Percentiles rank a stretch among this genome's conserved stretches.
Conservation (phyloP, 2,329 filamentous ascomycete genomes). For the Penicillium sclerotigenum region DNA sequence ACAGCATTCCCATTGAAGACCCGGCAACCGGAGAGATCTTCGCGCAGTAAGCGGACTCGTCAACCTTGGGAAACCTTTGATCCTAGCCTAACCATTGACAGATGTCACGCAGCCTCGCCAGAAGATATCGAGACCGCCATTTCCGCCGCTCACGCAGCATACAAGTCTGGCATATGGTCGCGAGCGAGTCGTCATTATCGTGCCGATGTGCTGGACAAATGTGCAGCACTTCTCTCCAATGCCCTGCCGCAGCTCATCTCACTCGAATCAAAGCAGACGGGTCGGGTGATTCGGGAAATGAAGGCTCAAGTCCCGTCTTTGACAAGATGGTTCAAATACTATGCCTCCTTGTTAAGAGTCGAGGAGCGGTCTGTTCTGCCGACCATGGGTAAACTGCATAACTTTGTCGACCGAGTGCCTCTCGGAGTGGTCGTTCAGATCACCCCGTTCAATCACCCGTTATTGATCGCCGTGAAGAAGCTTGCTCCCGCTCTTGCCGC, state of each 20-base stretch:
- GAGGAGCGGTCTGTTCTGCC: constrained; percentile 66
- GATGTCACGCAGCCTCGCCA: constrained; percentile 18
- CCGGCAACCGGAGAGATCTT: constrained; percentile 21
- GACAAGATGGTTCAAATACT: constrained; percentile 66
- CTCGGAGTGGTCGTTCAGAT: constrained; percentile 42
- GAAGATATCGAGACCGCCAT: constrained; percentile 16
- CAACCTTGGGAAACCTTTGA: neutral
- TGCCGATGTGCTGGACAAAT: constrained; percentile 22
- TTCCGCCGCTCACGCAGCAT: constrained; percentile 10
- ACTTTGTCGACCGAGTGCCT: constrained; percentile 37
- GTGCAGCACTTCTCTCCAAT: constrained; percentile 12
- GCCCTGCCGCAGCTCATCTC: constrained; percentile 55
- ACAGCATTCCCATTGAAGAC: constrained; percentile 19
- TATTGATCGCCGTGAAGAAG: constrained; percentile 40
- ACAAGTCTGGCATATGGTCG: constrained; percentile 20
- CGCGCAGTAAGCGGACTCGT: constrained; percentile 10
- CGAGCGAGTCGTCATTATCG: constrained; percentile 19
- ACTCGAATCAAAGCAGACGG: constrained; percentile 66
- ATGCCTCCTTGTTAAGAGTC: constrained; percentile 63
- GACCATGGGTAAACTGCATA: constrained; percentile 48
- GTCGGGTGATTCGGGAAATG: constrained; percentile 67
- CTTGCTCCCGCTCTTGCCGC: constrained; percentile 41
- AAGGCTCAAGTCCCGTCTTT: constrained; percentile 61
- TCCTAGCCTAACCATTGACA: neutral
- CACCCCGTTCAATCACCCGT: constrained; percentile 41